phyloP scores from a whole-genome alignment of 1,284 basidiomycete species.

The Pascua sp. region DNA sequence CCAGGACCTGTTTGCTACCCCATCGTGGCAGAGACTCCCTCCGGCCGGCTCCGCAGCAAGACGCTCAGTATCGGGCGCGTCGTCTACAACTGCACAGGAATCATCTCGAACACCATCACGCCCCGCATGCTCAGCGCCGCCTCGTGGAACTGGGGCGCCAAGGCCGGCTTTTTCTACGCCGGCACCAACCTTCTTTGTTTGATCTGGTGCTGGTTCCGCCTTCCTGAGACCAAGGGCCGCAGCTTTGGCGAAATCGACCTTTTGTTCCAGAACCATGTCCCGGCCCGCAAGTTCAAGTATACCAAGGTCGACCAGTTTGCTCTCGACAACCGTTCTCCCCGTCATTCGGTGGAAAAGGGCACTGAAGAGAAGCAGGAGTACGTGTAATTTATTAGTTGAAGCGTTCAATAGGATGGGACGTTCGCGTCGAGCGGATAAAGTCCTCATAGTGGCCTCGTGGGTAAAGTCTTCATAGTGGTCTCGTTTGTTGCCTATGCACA shows the following conservation, averaged over 20 bases:
- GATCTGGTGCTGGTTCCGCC: constrained; percentile 9
- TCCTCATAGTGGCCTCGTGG: too few species aligned
- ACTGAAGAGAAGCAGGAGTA: too few species aligned
- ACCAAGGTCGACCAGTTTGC: constrained; percentile 15
- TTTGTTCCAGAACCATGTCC: constrained; percentile 41
- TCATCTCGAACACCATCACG: constrained; percentile 14
- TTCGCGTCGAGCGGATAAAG: too few species aligned
- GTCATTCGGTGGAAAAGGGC: too few species aligned
- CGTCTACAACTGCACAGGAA: constrained; percentile 47
- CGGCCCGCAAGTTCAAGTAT: constrained; percentile 27
- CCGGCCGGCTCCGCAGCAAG: constrained; percentile 47
- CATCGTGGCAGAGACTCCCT: constrained; percentile 43
- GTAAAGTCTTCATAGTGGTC: too few species aligned
- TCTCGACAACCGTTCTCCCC: too few species aligned
- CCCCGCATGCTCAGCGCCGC: constrained; percentile 18
- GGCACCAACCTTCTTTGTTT: constrained; percentile 17
- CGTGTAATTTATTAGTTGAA: too few species aligned
- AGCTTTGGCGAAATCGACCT: constrained; percentile 46
- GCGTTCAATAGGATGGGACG: too few species aligned
- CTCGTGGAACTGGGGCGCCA: constrained; percentile 37
- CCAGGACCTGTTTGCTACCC: constrained; percentile 30
- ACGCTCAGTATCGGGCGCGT: constrained; percentile 50
- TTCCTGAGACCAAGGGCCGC: constrained; percentile 49
- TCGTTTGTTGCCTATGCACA: too few species aligned
- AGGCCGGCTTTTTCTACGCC: constrained; percentile 39